phyloP scores from a whole-genome alignment of 1,284 basidiomycete genomes.

The Sporisorium graminicola region DNA sequence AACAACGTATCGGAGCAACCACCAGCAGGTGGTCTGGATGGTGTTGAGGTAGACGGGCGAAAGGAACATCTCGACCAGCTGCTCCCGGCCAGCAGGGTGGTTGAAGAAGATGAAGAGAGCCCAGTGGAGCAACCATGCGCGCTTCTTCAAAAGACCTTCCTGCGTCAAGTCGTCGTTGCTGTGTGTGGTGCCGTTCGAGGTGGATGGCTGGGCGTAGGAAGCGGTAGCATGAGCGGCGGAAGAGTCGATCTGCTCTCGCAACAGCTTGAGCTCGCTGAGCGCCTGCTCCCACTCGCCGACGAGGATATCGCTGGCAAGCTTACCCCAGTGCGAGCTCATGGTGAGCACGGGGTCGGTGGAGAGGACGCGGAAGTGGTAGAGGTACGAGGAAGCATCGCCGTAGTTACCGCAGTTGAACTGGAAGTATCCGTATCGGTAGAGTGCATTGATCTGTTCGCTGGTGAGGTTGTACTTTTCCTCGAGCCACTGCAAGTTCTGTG shows the following conservation, averaged over 20 bases:
- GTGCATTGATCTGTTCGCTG: constrained; percentile 90
- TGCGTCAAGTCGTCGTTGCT: constrained; percentile 55
- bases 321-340: constrained; percentile 97
- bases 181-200: constrained; percentile 38
- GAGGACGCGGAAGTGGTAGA: constrained; percentile 98
- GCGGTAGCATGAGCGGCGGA: constrained; percentile 49
- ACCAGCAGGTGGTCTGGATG: constrained; percentile 94
- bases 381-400: constrained; percentile 93
- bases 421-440: constrained; percentile 98
- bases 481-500: constrained; percentile 92
- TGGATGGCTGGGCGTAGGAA: constrained; percentile 44
- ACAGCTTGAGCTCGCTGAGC: constrained; percentile 90
- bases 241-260: constrained; percentile 89
- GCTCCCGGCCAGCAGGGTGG: constrained; percentile 89
- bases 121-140: constrained; percentile 98
- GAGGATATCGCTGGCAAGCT: constrained; percentile 95
- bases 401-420: constrained; percentile 98
- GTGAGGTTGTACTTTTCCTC: constrained; percentile 95
- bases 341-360: constrained; percentile 92
- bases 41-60: constrained; percentile 96
- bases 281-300: constrained; percentile 94
- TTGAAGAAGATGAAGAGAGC: constrained; percentile 98
- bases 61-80: constrained; percentile 95
- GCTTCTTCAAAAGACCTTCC: constrained; percentile 85
- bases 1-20: constrained; percentile 94